Percentiles rank a stretch among this genome's conserved stretches.
Evolutionary conservation across 2,329 filamentous ascomycete species (phyloP).

Genomic region (Xylariomycetidae sp.): DNA sequence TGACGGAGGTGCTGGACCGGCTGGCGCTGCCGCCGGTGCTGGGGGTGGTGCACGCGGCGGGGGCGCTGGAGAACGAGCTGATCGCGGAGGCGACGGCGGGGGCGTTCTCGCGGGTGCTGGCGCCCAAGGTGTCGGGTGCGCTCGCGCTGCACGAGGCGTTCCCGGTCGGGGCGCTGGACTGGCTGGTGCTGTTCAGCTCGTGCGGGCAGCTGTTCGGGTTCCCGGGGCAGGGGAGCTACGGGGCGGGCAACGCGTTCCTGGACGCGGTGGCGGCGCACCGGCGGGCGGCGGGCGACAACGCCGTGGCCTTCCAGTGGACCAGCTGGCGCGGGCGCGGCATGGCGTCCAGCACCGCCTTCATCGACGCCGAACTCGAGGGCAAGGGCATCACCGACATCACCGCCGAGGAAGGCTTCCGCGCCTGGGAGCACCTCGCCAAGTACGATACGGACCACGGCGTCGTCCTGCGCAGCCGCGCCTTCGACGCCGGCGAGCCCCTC

Average conservation of each 20-base stretch:
- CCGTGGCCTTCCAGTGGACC: slow-evolving; percentile 36
- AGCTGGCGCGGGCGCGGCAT: slow-evolving; percentile 36
- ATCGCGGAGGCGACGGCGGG: slow-evolving; percentile 24
- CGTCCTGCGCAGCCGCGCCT: slow-evolving; percentile 25
- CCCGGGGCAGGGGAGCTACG: slow-evolving; percentile 25
- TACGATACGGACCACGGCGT: slow-evolving; percentile 33
- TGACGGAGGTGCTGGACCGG: slow-evolving; percentile 21
- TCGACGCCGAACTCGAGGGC: slow-evolving; percentile 32
- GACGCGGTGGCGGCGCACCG: slow-evolving; percentile 25
- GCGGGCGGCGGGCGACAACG: slow-evolving; percentile 30
- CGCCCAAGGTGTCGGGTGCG: slow-evolving; percentile 29
- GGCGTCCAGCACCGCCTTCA: slow-evolving; percentile 27
- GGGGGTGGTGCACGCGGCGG: slow-evolving; percentile 36
- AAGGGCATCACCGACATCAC: slow-evolving; percentile 38
- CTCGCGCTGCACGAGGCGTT: slow-evolving; percentile 19
- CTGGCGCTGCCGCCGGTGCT: slow-evolving; percentile 32
- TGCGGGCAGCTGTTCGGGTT: slow-evolving; percentile 26
- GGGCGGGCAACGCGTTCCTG: slow-evolving; percentile 26
- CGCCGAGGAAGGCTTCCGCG: slow-evolving; percentile 33
- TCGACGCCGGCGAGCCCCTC: slow-evolving; percentile 26
- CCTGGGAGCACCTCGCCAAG: slow-evolving; percentile 31
- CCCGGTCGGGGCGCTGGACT: slow-evolving; percentile 24
- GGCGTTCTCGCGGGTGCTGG: slow-evolving; percentile 27
- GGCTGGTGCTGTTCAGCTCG: slow-evolving; percentile 25
- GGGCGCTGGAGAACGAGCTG: slow-evolving; percentile 31